phyloP scores from a whole-genome alignment of 176 grass and related monocot genomes.

The Oryza glaberrima region DNA sequence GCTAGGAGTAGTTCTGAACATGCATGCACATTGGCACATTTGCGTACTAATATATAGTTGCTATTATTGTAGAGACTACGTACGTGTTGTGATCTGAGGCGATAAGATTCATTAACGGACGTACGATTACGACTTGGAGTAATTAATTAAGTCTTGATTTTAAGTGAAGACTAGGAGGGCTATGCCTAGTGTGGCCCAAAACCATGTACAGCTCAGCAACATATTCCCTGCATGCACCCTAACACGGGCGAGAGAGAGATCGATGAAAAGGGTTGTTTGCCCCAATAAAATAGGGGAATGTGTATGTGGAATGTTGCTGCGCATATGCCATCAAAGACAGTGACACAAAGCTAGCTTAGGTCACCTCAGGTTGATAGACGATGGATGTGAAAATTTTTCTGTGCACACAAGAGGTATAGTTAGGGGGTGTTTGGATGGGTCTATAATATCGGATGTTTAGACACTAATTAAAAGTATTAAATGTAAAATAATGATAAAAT shows the following conservation, averaged over 20 bases:
- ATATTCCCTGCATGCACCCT: slow-evolving; percentile 25
- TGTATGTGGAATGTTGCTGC: slow-evolving; percentile 46
- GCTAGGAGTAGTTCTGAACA: neutral
- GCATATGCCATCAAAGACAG: slow-evolving; percentile 17
- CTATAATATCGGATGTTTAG: too few species aligned
- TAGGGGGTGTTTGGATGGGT: too few species aligned
- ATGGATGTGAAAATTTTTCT: slow-evolving; percentile 36
- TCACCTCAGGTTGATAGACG: slow-evolving; percentile 34
- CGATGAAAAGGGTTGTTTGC: neutral
- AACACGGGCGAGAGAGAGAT: neutral
- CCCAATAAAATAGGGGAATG: slow-evolving; percentile 44
- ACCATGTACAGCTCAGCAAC: slow-evolving; percentile 37
- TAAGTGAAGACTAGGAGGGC: neutral
- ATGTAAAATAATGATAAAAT: too few species aligned
- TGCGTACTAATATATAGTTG: neutral
- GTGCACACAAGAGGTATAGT: neutral
- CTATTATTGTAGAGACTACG: neutral
- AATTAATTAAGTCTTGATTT: neutral
- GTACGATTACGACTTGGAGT: neutral
- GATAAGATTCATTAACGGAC: slow-evolving; percentile 27
- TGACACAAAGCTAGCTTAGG: neutral
- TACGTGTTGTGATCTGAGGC: neutral
- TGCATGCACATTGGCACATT: neutral
- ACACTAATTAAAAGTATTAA: too few species aligned
- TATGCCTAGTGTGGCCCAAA: neutral